phyloP scores from a whole-genome alignment of 2,329 filamentous ascomycete genomes.

The Arthrobotrys conoides region DNA sequence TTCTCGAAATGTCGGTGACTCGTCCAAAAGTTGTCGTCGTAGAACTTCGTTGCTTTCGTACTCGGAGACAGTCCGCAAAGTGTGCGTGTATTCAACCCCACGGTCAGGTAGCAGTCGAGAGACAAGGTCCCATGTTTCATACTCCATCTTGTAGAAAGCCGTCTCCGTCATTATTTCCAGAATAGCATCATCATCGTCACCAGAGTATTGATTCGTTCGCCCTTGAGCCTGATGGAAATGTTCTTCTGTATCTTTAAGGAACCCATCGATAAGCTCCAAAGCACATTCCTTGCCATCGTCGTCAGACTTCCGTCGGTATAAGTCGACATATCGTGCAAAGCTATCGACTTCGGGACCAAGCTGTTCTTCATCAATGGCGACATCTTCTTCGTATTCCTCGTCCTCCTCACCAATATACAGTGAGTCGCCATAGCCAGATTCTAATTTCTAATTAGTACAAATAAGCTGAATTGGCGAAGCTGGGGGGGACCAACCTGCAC shows the following conservation, averaged over 20 bases:
- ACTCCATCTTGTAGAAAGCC: conserved; percentile 82
- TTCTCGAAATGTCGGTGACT: conserved; percentile 81
- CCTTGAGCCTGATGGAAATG: conserved; percentile 42
- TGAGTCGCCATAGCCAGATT: conserved; percentile 64
- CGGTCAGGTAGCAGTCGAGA: conserved; percentile 78
- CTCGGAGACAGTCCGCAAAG: conserved; percentile 63
- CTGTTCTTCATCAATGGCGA: conserved; percentile 73
- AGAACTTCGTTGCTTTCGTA: conserved; percentile 66
- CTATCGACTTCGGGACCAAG: conserved; percentile 63
- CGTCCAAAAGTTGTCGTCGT: conserved; percentile 81
- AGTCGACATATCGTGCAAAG: conserved; percentile 60
- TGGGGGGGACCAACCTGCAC: conserved; percentile 68
- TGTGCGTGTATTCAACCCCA: conserved; percentile 65
- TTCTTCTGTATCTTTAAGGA: conserved; percentile 60
- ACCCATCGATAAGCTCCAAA: conserved; percentile 62
- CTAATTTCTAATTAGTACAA: conserved; percentile 61
- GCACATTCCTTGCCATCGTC: conserved; percentile 62
- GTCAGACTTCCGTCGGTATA: conserved; percentile 64
- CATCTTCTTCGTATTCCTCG: conserved; percentile 65
- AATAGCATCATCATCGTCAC: conserved; percentile 44
- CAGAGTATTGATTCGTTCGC: conserved; percentile 32
- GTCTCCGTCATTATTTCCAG: conserved; percentile 68
- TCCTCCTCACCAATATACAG: conserved; percentile 65
- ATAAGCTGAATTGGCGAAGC: conserved; percentile 63
- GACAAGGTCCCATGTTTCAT: conserved; percentile 90